A percentile compares a stretch with the other conserved stretches of the same genome.
Conservation (phyloP, 148 eudicot genomes). For the Rheum nobile region DNA sequence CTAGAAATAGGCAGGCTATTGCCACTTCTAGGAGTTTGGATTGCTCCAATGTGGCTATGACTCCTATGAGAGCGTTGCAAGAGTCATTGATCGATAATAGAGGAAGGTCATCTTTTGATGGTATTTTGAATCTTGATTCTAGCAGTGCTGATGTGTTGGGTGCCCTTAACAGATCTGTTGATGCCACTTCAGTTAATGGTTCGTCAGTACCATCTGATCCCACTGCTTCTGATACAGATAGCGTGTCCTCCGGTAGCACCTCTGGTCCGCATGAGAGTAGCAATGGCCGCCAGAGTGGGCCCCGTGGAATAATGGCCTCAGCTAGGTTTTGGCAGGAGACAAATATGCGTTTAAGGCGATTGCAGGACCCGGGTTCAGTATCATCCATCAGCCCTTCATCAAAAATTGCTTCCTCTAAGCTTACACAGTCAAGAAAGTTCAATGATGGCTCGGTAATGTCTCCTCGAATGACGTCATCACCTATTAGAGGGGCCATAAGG, state of each 20-base stretch:
- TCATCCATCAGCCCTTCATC: slow-evolving; percentile 51
- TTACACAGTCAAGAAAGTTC: slow-evolving; percentile 42
- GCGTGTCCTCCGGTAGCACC: slow-evolving; percentile 89
- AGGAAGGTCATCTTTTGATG: slow-evolving; percentile 69
- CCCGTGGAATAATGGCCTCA: slow-evolving; percentile 53
- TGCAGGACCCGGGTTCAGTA: slow-evolving; percentile 79
- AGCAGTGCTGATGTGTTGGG: slow-evolving; percentile 38
- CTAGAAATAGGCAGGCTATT: slow-evolving; percentile 32
- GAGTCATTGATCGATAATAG: slow-evolving; percentile 46
- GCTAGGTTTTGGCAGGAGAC: slow-evolving; percentile 99
- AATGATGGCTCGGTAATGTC: slow-evolving; percentile 48
- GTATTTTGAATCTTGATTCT: slow-evolving; percentile 52
- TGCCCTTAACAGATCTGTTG: slow-evolving; percentile 21
- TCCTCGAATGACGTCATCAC: slow-evolving; percentile 71
- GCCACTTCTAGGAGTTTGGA: slow-evolving; percentile 49
- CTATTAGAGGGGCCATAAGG: slow-evolving; percentile 44
- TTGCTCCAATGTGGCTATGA: slow-evolving; percentile 37
- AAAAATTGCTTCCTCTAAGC: slow-evolving; percentile 44
- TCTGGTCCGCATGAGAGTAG: slow-evolving; percentile 60
- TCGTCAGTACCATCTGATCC: slow-evolving; percentile 54
- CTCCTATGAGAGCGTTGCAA: slow-evolving; percentile 29
- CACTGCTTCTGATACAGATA: slow-evolving; percentile 77
- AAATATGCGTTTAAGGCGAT: slow-evolving; percentile 77
- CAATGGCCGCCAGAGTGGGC: slow-evolving; percentile 26
- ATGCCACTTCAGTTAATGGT: slow-evolving; percentile 45